These are phyloP conservation scores for Nematocida sp. DNA, from an alignment of 371 early-diverging fungal genomes.

Conservation along the genomic window DNA sequence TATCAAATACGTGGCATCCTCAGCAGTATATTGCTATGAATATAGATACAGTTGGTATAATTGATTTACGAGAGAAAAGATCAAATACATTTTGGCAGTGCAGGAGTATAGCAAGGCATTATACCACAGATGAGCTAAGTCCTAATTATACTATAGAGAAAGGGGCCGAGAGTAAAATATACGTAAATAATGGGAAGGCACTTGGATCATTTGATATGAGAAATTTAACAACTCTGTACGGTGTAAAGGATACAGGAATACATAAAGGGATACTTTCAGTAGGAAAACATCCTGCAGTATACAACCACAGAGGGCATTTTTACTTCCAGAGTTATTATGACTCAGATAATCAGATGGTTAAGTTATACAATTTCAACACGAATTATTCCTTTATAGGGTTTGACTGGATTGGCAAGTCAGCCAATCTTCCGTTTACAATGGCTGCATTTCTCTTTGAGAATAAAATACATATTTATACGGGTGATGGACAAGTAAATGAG, in stretches of 20 bases:
- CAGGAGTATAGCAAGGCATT: neutral
- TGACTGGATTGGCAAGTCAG: conserved; percentile 38
- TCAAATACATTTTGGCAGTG: conserved; percentile 21
- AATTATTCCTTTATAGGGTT: conserved; percentile 7
- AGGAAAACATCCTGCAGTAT: conserved; percentile 29
- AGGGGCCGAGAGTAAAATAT: conserved; percentile 3
- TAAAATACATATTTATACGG: neutral
- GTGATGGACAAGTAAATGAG: neutral
- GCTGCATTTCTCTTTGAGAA: conserved; percentile 44
- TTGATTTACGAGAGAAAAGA: conserved; percentile 32
- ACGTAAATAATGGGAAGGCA: neutral
- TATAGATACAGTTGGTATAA: neutral
- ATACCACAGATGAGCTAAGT: neutral
- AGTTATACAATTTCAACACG: conserved; percentile 9
- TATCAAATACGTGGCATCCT: conserved; percentile 48
- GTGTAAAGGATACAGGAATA: neutral
- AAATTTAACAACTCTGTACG: neutral
- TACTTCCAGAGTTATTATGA: conserved; percentile 33
- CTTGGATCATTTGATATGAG: conserved; percentile 36
- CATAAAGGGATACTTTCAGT: neutral
- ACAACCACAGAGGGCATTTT: conserved; percentile 39
- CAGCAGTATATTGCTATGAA: conserved; percentile 35
- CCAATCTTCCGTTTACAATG: neutral
- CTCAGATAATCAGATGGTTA: neutral
- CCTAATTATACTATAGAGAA: conserved; percentile 2